Percentiles rank a stretch among this genome's conserved stretches.
Conservation (phyloP, 1,139 yeast species). For the Ogataea hybrid region DNA sequence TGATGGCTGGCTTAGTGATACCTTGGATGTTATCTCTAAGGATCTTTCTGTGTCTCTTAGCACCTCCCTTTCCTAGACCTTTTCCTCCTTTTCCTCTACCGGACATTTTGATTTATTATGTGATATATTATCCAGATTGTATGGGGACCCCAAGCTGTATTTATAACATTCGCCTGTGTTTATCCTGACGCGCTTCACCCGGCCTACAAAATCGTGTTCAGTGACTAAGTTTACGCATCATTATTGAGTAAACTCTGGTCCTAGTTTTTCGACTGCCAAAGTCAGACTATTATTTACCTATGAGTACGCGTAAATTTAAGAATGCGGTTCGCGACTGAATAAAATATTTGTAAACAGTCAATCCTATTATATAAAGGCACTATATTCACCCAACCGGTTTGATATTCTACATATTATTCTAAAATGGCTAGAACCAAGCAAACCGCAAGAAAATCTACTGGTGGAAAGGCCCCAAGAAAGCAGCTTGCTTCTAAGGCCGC, state of each 20-base stretch:
- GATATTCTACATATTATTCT: slow-evolving; percentile 14
- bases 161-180: slow-evolving; percentile 10
- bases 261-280: slow-evolving; percentile 1
- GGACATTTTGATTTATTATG: slow-evolving; percentile 54
- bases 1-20: slow-evolving; percentile 99
- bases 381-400: slow-evolving; percentile 2
- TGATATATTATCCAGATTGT: slow-evolving; percentile 8
- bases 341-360: slow-evolving; percentile 17
- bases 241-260: slow-evolving; percentile 12
- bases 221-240: slow-evolving; percentile 14
- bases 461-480: slow-evolving; percentile 99
- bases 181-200: slow-evolving; percentile 7
- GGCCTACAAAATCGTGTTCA: slow-evolving; percentile 5
- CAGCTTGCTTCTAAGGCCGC: slow-evolving; percentile 99
- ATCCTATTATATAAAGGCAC: slow-evolving; percentile 12
- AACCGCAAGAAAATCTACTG: slow-evolving; percentile 98
- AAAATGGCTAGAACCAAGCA: slow-evolving; percentile 98
- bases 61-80: slow-evolving; percentile 99
- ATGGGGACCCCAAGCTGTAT: slow-evolving; percentile 8
- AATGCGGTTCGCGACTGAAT: slow-evolving; percentile 1
- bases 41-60: slow-evolving; percentile 99
- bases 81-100: slow-evolving; percentile 99
- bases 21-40: slow-evolving; percentile 99
- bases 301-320: slow-evolving; percentile 13
- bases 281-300: slow-evolving; percentile 15